A percentile compares a stretch with the other conserved stretches of the same genome.
phyloP scores from a whole-genome alignment of 208 protist species.

The Naegleria fowleri region DNA sequence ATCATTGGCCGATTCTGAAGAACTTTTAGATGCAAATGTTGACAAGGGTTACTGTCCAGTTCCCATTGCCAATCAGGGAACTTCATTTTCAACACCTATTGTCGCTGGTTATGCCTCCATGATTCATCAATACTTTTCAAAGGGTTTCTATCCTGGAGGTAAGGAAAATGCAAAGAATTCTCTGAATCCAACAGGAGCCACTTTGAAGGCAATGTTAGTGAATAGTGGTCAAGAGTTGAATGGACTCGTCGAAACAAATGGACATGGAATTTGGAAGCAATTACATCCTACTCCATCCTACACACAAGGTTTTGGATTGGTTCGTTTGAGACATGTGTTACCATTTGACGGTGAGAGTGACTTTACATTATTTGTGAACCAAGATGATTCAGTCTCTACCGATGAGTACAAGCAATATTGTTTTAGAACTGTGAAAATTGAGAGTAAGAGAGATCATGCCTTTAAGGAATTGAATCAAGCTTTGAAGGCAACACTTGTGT shows the following conservation, averaged over 20 bases:
- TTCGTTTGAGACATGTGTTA: neutral
- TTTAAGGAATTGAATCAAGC: neutral
- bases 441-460: neutral
- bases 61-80: conserved; percentile 15
- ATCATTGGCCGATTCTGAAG: neutral
- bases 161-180: neutral
- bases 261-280: neutral
- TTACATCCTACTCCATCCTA: neutral
- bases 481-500: conserved; percentile 64
- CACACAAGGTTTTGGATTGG: conserved; percentile 30
- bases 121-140: conserved; percentile 23
- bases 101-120: conserved; percentile 17
- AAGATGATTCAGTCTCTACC: neutral
- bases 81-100: conserved; percentile 18
- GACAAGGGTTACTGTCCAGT: neutral
- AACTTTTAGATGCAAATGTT: neutral
- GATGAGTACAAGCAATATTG: conserved; percentile 18
- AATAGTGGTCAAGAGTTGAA: conserved; percentile 3
- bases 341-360: neutral
- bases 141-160: conserved; percentile 6
- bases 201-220: conserved; percentile 21
- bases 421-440: neutral
- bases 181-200: conserved; percentile 39
- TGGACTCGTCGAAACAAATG: conserved; percentile 23
- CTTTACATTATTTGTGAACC: conserved; percentile 34